Evolutionary conservation across 768 basidiomycete species (phyloP).

Genomic region (Dioszegia hungarica): DNA sequence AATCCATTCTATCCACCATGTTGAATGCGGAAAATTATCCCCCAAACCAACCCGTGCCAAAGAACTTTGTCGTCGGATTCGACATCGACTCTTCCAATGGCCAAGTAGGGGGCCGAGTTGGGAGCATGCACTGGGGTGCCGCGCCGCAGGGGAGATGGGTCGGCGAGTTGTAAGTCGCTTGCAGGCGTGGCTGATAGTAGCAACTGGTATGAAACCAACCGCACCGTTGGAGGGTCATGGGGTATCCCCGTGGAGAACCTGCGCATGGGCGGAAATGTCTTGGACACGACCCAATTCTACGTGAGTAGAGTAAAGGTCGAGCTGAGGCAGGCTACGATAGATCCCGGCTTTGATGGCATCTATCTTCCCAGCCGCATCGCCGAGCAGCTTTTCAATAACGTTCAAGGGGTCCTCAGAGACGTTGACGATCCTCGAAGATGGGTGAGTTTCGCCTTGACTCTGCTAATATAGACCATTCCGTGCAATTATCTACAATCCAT

Average conservation of each 20-base stretch:
- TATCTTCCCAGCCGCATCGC: constrained; percentile 35
- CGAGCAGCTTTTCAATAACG: constrained; percentile 19
- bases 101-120: constrained; percentile 17
- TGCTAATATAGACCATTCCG: constrained; percentile 34
- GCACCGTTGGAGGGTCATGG: constrained; percentile 30
- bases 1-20: not conserved
- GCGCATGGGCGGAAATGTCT: constrained; percentile 19
- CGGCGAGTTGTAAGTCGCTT: constrained; percentile 41
- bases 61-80: constrained; percentile 33
- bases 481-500: constrained; percentile 40
- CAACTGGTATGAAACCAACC: constrained; percentile 36
- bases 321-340: constrained; percentile 30
- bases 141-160: constrained; percentile 19
- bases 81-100: constrained; percentile 27
- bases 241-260: constrained; percentile 29
- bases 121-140: constrained; percentile 45
- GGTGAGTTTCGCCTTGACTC: constrained; percentile 18
- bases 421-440: constrained; percentile 27
- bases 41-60: constrained; percentile 1
- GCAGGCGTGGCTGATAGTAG: constrained; percentile 9
- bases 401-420: constrained; percentile 30
- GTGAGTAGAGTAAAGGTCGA: constrained; percentile 15
- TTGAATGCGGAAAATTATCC: constrained; percentile 4
- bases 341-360: constrained; percentile 42
- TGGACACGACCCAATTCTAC: constrained; percentile 19